Evolutionary conservation across 1,284 basidiomycete genomes (phyloP).

Genomic region (Schizophyllum commune): DNA sequence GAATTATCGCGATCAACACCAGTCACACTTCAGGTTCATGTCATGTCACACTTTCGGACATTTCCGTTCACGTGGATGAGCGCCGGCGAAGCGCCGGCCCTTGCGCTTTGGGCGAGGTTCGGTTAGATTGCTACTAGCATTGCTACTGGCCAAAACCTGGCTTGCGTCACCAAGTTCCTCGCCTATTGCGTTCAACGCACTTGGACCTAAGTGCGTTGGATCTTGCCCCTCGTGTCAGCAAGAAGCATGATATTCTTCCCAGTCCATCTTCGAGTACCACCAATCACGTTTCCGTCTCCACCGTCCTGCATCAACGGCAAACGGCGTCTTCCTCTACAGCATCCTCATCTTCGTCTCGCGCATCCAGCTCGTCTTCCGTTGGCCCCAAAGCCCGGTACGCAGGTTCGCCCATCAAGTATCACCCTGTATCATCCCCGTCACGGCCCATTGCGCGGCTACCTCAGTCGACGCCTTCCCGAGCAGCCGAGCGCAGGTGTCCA

Average conservation of each 20-base stretch:
- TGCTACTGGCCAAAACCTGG: no score
- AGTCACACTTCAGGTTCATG: no score
- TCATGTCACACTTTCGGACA: no score
- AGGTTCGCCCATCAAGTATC: conserved; percentile 10
- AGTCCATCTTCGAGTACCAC: conserved; percentile 24
- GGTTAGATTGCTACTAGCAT: no score
- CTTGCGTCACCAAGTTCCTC: no score
- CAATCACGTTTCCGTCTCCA: conserved; percentile 35
- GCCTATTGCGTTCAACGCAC: no score
- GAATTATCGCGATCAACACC: no score
- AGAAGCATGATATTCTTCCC: conserved; percentile 27
- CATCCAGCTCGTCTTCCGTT: conserved; percentile 10
- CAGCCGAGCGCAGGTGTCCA: conserved; percentile 9
- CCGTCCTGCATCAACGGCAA: conserved; percentile 22
- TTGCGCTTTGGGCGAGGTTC: no score
- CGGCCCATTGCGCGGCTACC: conserved; percentile 12
- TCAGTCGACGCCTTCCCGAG: conserved; percentile 10
- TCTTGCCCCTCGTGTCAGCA: no score
- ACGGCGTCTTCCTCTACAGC: neutral
- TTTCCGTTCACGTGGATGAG: no score
- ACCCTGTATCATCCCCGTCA: neutral
- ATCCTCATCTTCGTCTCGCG: conserved; percentile 1
- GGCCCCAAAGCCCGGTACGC: conserved; percentile 5
- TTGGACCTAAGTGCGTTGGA: no score
- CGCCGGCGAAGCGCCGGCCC: no score